A percentile compares a stretch with the other conserved stretches of the same genome.
Conservation (phyloP, 2,329 filamentous ascomycete genomes). For the Ceratocystis variospora region DNA sequence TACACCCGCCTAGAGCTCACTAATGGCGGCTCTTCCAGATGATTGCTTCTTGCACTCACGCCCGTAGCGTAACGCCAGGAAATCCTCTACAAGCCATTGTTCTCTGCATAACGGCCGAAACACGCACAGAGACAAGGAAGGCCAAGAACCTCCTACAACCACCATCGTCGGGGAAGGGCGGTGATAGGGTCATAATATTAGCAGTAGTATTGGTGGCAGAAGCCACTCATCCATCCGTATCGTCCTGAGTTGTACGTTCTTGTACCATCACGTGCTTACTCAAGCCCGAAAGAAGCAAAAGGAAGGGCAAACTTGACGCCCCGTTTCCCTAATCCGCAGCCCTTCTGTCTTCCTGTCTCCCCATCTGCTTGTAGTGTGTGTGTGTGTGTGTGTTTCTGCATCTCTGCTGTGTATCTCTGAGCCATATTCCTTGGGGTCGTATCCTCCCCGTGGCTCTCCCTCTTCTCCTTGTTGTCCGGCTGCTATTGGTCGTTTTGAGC, state of each 20-base stretch:
- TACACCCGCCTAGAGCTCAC: no score
- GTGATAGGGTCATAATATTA: neutral
- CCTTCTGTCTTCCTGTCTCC: neutral
- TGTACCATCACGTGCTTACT: neutral
- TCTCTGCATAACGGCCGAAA: slow-evolving; percentile 7
- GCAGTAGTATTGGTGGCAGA: neutral
- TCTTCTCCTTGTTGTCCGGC: neutral
- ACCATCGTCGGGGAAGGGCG: neutral
- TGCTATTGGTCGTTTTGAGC: neutral
- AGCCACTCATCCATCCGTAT: neutral
- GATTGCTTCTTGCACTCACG: neutral
- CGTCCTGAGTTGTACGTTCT: neutral
- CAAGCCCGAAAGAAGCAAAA: neutral
- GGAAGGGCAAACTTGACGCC: no score
- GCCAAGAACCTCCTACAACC: neutral
- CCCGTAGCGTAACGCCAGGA: neutral
- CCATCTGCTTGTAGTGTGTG: neutral
- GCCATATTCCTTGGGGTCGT: neutral
- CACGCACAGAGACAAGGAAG: neutral
- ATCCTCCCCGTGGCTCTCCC: neutral
- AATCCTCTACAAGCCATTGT: slow-evolving; percentile 2
- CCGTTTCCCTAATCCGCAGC: no score
- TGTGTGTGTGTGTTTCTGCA: neutral
- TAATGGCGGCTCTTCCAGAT: neutral
- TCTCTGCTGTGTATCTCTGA: neutral